These are phyloP conservation scores for Debaryomycetaceae sp. DNA, from an alignment of 1,139 yeast genomes.

Conservation along the genomic window DNA sequence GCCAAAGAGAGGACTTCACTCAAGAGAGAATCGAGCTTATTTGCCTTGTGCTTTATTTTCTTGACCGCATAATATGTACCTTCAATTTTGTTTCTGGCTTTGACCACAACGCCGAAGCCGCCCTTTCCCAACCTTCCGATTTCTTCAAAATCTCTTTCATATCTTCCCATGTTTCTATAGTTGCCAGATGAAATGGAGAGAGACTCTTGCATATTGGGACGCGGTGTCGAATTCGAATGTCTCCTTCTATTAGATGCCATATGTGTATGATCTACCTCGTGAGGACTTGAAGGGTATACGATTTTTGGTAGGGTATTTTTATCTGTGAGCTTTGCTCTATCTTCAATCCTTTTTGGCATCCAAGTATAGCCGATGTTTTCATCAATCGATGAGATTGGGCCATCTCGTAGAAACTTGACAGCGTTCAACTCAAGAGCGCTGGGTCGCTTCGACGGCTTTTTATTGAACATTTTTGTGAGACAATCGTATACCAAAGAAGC, in stretches of 20 bases:
- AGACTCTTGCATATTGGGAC: not conserved
- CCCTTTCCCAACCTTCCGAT: slow-evolving; percentile 91
- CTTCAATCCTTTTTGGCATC: slow-evolving; percentile 1
- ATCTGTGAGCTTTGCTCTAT: not conserved
- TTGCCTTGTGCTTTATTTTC: slow-evolving; percentile 79
- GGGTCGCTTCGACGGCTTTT: slow-evolving; percentile 68
- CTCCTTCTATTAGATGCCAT: slow-evolving; percentile 6
- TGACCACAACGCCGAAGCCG: slow-evolving; percentile 96
- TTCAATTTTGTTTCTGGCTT: slow-evolving; percentile 87
- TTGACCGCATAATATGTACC: slow-evolving; percentile 95
- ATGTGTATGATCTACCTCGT: not conserved
- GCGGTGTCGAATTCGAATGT: slow-evolving; percentile 16
- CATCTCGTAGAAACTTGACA: slow-evolving; percentile 73
- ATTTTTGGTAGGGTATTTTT: not conserved
- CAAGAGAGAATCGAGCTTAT: slow-evolving; percentile 72
- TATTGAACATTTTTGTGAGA: slow-evolving; percentile 59
- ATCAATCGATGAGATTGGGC: slow-evolving; percentile 30
- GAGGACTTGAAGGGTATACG: not conserved
- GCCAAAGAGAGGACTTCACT: slow-evolving; percentile 92
- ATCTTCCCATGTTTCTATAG: slow-evolving; percentile 26
- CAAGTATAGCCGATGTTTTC: not conserved
- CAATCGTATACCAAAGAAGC: slow-evolving; percentile 56
- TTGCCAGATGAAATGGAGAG: not conserved
- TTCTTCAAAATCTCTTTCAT: slow-evolving; percentile 80
- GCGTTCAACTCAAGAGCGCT: slow-evolving; percentile 83